Conservation (phyloP, 2,329 filamentous ascomycete species). For the Parafenestella ontariensis region DNA sequence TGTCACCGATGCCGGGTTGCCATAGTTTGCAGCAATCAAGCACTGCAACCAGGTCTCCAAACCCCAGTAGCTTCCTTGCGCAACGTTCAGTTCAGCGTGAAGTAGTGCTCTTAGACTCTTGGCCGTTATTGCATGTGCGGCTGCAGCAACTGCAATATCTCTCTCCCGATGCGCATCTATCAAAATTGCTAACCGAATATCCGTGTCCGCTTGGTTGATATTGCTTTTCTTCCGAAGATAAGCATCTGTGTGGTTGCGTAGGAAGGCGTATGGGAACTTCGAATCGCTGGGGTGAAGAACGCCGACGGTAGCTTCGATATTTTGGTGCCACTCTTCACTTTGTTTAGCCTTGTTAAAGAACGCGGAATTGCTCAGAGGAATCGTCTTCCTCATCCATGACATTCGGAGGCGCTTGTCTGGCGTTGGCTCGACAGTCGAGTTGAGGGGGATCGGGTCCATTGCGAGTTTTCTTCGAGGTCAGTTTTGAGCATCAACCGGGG, state of each 20-base stretch:
- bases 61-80: slow-evolving; percentile 37
- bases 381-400: slow-evolving; percentile 19
- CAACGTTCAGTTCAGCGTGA: slow-evolving; percentile 31
- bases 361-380: slow-evolving; percentile 14
- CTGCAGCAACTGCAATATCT: slow-evolving; percentile 41
- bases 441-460: slow-evolving; percentile 5
- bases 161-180: slow-evolving; percentile 26
- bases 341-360: slow-evolving; percentile 35
- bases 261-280: slow-evolving; percentile 30
- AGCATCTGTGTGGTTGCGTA: slow-evolving; percentile 33
- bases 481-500: not conserved
- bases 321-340: slow-evolving; percentile 39
- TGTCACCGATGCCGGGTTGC: slow-evolving; percentile 29
- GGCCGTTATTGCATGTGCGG: slow-evolving; percentile 38
- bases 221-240: slow-evolving; percentile 45
- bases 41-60: slow-evolving; percentile 37
- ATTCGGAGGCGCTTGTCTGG: slow-evolving; percentile 15
- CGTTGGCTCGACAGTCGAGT: slow-evolving; percentile 8
- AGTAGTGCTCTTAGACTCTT: slow-evolving; percentile 30
- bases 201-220: slow-evolving; percentile 27
- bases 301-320: slow-evolving; percentile 31
- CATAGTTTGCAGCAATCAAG: slow-evolving; percentile 38
- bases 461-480: not conserved
- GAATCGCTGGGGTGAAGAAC: slow-evolving; percentile 31
- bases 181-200: slow-evolving; percentile 28